Evolutionary conservation across 345 rosid genomes (phyloP).

Genomic region (Carallia brachiata): DNA sequence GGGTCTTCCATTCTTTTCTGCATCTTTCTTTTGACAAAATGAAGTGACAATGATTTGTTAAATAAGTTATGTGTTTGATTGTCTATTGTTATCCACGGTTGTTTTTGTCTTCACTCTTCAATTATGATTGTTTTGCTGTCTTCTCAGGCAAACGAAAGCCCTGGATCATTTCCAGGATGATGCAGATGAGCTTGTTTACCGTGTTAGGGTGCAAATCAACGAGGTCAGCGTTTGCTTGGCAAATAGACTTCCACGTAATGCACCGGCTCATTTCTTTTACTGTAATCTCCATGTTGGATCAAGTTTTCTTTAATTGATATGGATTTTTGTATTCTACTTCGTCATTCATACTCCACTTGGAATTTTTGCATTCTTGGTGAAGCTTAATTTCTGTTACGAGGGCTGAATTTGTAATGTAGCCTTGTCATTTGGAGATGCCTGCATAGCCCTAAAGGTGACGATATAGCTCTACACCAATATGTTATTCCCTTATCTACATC

Average conservation of each 20-base stretch:
- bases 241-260: conserved; percentile 40
- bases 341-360: neutral
- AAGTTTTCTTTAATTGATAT: neutral
- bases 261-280: neutral
- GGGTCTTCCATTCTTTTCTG: neutral
- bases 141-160: conserved; percentile 64
- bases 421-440: no score
- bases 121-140: neutral
- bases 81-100: no score
- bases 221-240: conserved; percentile 61
- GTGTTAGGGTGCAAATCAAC: conserved; percentile 62
- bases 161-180: conserved; percentile 63
- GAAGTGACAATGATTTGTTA: neutral
- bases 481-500: no score
- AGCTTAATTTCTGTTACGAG: no score
- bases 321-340: neutral
- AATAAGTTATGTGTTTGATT: no score
- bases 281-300: conserved; percentile 2
- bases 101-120: no score
- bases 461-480: no score
- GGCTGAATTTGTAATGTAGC: no score
- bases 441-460: no score
- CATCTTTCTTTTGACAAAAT: neutral
- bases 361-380: no score
- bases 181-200: conserved; percentile 57